Conservation (phyloP, 2,329 filamentous ascomycete species). For the Leptodontidium sp. region DNA sequence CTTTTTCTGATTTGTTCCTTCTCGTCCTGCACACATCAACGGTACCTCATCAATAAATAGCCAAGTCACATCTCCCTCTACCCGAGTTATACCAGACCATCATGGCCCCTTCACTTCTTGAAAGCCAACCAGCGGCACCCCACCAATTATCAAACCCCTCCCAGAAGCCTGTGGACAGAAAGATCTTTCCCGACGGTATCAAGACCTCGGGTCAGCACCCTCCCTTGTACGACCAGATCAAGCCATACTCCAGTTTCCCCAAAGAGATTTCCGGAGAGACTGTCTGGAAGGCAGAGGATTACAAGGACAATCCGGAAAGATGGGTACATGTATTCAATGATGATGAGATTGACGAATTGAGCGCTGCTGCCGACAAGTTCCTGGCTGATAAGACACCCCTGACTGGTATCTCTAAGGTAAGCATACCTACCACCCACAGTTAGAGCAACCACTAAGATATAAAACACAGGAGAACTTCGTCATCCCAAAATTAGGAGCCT, state of each 20-base stretch:
- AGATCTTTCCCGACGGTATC: slow-evolving; percentile 48
- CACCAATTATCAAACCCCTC: slow-evolving; percentile 21
- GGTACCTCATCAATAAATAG: not conserved
- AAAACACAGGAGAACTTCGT: slow-evolving; percentile 21
- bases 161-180: slow-evolving; percentile 35
- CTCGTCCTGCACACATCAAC: not conserved
- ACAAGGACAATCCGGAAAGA: slow-evolving; percentile 47
- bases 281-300: slow-evolving; percentile 67
- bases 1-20: not conserved
- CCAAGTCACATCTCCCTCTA: not conserved
- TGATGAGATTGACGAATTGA: slow-evolving; percentile 73
- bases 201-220: slow-evolving; percentile 73
- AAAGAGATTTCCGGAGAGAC: slow-evolving; percentile 75
- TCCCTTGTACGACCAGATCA: slow-evolving; percentile 71
- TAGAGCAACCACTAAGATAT: not conserved
- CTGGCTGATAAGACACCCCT: slow-evolving; percentile 69
- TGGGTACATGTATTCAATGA: slow-evolving; percentile 77
- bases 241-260: slow-evolving; percentile 74
- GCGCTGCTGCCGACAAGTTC: slow-evolving; percentile 72
- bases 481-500: slow-evolving; percentile 62
- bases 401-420: slow-evolving; percentile 72
- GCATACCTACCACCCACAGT: not conserved
- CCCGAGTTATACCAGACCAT: not conserved
- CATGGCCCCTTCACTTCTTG: slow-evolving; percentile 28
- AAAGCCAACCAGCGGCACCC: slow-evolving; percentile 19